Percentiles rank a stretch among this genome's conserved stretches.
Conservation (phyloP, 2,329 filamentous ascomycete genomes). For the Clonostachys solani region DNA sequence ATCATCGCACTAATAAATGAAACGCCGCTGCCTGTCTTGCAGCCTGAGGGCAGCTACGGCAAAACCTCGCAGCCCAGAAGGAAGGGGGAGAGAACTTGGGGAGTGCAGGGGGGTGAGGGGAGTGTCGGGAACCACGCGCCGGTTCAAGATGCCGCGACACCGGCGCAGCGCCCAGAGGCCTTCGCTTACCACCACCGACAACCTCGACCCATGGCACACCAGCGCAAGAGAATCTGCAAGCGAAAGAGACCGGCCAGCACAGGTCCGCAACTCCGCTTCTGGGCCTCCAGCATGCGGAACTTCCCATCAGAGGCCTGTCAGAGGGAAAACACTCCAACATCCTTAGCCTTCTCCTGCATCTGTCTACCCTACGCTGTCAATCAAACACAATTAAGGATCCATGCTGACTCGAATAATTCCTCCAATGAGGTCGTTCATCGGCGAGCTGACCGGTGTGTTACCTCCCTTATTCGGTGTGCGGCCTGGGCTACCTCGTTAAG, state of each 20-base stretch:
- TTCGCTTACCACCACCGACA: not conserved
- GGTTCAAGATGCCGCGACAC: slow-evolving; percentile 2
- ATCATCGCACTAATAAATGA: no score
- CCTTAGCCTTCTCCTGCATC: no score
- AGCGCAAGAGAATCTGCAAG: slow-evolving; percentile 1
- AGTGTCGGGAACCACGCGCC: not conserved
- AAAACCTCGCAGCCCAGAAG: not conserved
- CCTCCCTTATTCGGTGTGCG: not conserved
- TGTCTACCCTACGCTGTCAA: no score
- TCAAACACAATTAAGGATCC: no score
- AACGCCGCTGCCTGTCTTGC: not conserved
- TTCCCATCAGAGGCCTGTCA: no score
- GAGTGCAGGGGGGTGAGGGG: not conserved
- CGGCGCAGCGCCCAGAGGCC: not conserved
- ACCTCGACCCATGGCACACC: not conserved
- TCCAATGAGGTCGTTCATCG: not conserved
- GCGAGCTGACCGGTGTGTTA: not conserved
- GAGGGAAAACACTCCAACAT: no score
- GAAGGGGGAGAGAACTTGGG: no score
- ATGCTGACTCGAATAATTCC: not conserved
- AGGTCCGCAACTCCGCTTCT: not conserved
- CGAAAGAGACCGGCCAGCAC: not conserved
- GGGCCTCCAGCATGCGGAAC: not conserved
- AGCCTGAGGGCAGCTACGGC: not conserved
- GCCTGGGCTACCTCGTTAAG: not conserved